phyloP scores from a whole-genome alignment of 352 stramenopile species.

The Globisporangium emineosum region DNA sequence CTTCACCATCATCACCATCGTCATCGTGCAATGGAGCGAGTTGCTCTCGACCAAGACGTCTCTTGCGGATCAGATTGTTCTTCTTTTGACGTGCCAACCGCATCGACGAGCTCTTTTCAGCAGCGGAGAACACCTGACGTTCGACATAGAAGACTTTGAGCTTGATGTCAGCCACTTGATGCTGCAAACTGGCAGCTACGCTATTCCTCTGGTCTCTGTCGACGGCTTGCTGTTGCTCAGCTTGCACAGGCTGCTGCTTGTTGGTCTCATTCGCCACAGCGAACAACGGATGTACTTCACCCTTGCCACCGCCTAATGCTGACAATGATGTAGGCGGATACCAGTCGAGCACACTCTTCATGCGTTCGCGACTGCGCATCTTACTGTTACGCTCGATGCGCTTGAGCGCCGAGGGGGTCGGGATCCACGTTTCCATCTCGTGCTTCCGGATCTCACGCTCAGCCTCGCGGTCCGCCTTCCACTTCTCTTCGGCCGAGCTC shows the following conservation, averaged over 20 bases:
- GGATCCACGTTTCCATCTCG: constrained; percentile 63
- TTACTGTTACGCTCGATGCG: constrained; percentile 30
- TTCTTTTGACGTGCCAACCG: constrained; percentile 15
- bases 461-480: constrained; percentile 43
- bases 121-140: constrained; percentile 7
- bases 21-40: constrained; percentile 12
- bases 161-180: constrained; percentile 25
- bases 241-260: constrained; percentile 6
- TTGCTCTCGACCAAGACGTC: constrained; percentile 17
- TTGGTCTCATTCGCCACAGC: constrained; percentile 2
- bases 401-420: constrained; percentile 28
- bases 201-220: constrained; percentile 8
- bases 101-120: neutral
- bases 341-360: constrained; percentile 49
- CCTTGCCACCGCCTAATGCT: neutral
- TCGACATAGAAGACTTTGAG: constrained; percentile 40
- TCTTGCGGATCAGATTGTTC: constrained; percentile 16
- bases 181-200: constrained; percentile 15
- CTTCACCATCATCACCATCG: neutral
- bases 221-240: constrained; percentile 22
- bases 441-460: constrained; percentile 37
- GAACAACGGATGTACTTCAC: constrained; percentile 49
- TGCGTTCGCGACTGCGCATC: constrained; percentile 37
- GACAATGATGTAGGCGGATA: constrained; percentile 26
- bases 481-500: constrained; percentile 43